Evolutionary conservation across 331 rosid genomes (phyloP).

Genomic region (Quercus phellos): DNA sequence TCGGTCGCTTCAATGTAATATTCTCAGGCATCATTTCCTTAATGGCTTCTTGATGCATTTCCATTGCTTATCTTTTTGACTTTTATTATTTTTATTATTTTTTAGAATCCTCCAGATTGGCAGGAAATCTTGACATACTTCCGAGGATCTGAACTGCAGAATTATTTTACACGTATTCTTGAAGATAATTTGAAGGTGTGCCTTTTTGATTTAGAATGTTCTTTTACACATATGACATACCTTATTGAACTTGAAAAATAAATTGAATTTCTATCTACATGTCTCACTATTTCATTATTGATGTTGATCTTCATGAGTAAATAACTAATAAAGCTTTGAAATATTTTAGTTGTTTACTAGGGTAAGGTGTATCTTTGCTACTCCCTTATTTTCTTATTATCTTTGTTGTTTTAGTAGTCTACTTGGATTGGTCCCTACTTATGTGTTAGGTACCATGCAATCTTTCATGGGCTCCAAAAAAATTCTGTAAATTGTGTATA

Average conservation of each 20-base stretch:
- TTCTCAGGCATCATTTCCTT: not conserved
- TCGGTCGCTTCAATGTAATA: slow-evolving; percentile 87
- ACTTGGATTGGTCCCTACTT: not conserved
- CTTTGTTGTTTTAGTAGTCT: not conserved
- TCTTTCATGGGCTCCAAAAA: not conserved
- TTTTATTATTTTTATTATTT: not conserved
- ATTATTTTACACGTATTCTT: slow-evolving; percentile 89
- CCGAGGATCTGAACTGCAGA: slow-evolving; percentile 95
- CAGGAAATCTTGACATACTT: slow-evolving; percentile 92
- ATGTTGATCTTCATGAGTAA: not conserved
- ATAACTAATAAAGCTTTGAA: not conserved
- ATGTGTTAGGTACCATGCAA: not conserved
- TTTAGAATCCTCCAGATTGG: slow-evolving; percentile 96
- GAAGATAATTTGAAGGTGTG: slow-evolving; percentile 90
- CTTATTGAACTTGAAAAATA: not conserved
- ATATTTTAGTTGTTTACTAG: not conserved
- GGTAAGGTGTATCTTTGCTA: not conserved
- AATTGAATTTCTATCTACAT: not conserved
- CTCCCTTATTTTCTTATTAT: not conserved
- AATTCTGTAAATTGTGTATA: not conserved
- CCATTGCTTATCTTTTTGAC: not conserved
- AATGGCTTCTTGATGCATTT: not conserved
- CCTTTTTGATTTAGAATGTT: not conserved
- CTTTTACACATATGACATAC: not conserved
- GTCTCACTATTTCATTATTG: not conserved